phyloP scores from a whole-genome alignment of 768 basidiomycete genomes.

The Termitomyces sp. region DNA sequence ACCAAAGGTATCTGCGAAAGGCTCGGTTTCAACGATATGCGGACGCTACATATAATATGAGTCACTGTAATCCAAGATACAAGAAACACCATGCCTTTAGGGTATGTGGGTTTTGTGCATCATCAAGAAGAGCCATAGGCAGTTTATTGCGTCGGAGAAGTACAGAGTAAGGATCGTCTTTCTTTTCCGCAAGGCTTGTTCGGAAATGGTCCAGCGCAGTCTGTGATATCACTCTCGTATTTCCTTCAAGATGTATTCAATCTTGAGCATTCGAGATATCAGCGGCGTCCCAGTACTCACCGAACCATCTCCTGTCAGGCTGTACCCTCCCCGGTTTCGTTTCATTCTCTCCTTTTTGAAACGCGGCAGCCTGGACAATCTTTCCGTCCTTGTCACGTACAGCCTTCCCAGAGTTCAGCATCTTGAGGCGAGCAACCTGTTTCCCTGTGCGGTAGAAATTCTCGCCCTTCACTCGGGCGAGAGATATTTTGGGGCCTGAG shows the following conservation, averaged over 20 bases:
- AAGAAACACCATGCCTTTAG: conserved; percentile 51
- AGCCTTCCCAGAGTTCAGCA: conserved; percentile 90
- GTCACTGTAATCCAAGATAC: neutral
- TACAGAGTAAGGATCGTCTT: conserved; percentile 95
- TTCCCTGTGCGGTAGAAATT: conserved; percentile 99
- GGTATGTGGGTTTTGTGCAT: conserved; percentile 72
- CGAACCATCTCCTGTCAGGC: conserved; percentile 97
- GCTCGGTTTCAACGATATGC: conserved; percentile 95
- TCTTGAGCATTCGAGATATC: conserved; percentile 1
- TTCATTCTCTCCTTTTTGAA: conserved; percentile 93
- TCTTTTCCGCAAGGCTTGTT: conserved; percentile 76
- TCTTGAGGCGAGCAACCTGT: conserved; percentile 75
- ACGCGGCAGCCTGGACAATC: conserved; percentile 88
- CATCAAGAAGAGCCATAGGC: conserved; percentile 93
- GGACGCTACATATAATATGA: conserved; percentile 48
- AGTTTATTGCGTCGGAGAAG: conserved; percentile 91
- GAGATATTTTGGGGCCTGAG: conserved; percentile 45
- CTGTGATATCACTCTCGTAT: conserved; percentile 98
- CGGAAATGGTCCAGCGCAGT: conserved; percentile 95
- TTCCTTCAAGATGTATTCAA: conserved; percentile 47
- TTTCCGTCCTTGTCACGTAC: conserved; percentile 89
- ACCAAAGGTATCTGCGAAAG: conserved; percentile 92
- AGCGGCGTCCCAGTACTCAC: conserved; percentile 38
- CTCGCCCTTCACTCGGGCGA: conserved; percentile 83
- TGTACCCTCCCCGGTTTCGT: conserved; percentile 86